Base-by-base conservation (phyloP, 2,329 filamentous ascomycete genomes). In the Exophiala lecanii-corni region DNA sequence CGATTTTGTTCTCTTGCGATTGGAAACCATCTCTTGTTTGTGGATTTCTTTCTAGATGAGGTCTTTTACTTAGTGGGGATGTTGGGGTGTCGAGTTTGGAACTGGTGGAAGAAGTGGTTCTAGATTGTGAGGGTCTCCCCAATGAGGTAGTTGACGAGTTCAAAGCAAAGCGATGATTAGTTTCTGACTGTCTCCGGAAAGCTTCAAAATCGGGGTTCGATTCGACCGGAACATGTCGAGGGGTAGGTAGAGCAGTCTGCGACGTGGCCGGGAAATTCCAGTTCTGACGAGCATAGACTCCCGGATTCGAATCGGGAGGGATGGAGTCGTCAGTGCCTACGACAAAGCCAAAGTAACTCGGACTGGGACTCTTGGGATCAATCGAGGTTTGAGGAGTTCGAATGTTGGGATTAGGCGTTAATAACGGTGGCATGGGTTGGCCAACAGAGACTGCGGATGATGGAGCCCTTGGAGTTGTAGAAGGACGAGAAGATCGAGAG, bases 311-410 rank as follows among this genome's bases (percentile, higher is more conserved):
- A 40, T 82, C 81, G 49, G 81, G 75, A 17, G 76, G 71, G 49
- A 86, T 80, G 42, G 66, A 71, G 34, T 68, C 64, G 15, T 78
- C 62, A 45, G 55, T 59, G 32, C 88, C 81, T 50, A 86, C 68
- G 20, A 81, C 71, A 47, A 94, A 78, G 43, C 85, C 86, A 62
- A 95, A 95, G 65, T 95, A 95, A 62, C 89, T 94, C 9, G 88
- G 86, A 60, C 86, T 91, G 17, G 74, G 62, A 15, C 63, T 58
- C 37, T 59, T 56, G 32, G 51, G 51, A 53, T 61, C 53, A 49
- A 50, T 47, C 19, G 47, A 40, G 17, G 41, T 23, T 21, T 55
- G 53, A 7, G 80, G 68, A 1, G 75, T 67, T 49, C 73, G 69
- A 12, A 58, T 59, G 30, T 72, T 68, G 4, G 58, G 35, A 4